Conservation (phyloP, 257 asterid species). For the Jasminum sambac region DNA sequence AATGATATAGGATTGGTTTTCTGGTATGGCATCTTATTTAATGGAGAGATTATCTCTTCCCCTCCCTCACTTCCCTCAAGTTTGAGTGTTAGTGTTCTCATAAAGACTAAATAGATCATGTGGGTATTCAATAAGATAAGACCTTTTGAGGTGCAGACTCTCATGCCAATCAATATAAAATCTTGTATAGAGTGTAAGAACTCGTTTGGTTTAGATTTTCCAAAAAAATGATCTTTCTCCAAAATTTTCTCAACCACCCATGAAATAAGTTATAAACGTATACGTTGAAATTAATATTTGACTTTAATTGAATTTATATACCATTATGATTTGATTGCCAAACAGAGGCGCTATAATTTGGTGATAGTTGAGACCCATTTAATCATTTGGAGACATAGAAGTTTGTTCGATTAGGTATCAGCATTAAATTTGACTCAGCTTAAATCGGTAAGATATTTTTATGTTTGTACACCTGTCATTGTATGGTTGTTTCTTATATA, state of each 20-base stretch:
- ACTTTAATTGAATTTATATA: no score
- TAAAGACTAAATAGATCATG: neutral
- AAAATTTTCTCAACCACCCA: no score
- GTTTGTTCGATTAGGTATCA: neutral
- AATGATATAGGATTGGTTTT: neutral
- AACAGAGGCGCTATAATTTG: neutral
- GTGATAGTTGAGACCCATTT: slow-evolving; percentile 2
- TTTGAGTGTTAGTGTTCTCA: neutral
- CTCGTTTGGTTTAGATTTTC: no score
- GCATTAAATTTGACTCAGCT: neutral
- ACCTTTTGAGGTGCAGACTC: neutral
- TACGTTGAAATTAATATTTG: no score
- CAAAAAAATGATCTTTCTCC: no score
- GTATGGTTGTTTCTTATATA: neutral
- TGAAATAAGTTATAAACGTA: no score
- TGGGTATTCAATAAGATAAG: neutral
- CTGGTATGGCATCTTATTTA: neutral
- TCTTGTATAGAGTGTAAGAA: no score
- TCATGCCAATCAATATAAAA: neutral
- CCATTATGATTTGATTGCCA: no score
- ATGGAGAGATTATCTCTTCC: neutral
- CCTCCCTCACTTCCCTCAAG: neutral
- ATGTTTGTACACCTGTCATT: neutral
- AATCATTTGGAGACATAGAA: neutral
- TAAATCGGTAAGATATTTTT: neutral